These are phyloP conservation scores for Spathaspora passalidarum DNA, from an alignment of 805 yeast species.

Conservation along the genomic window DNA sequence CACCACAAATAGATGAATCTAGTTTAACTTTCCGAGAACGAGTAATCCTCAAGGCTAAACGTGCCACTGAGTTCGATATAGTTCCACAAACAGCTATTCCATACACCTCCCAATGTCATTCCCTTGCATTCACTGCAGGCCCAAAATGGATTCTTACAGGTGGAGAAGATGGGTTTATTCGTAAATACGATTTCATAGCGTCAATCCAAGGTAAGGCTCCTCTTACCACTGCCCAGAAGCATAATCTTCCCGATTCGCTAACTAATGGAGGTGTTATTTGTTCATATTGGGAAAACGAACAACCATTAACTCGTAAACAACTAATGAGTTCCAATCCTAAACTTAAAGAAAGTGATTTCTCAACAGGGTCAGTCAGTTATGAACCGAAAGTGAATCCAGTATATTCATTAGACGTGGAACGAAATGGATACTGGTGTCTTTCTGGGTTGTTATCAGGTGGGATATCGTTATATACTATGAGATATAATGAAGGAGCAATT, in stretches of 20 bases:
- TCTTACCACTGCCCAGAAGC: conserved; percentile 86
- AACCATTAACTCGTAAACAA: conserved; percentile 58
- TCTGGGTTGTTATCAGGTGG: conserved; percentile 86
- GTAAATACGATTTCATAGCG: conserved; percentile 83
- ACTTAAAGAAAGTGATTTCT: conserved; percentile 32
- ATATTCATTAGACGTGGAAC: conserved; percentile 79
- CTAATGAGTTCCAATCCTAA: conserved; percentile 32
- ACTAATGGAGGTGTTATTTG: conserved; percentile 77
- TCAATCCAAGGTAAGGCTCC: conserved; percentile 86
- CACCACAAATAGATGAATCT: neutral
- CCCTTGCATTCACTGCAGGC: conserved; percentile 73
- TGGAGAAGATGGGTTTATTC: conserved; percentile 90
- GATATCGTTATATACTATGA: conserved; percentile 74
- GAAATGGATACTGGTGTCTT: conserved; percentile 78
- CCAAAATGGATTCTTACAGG: conserved; percentile 89
- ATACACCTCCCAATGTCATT: conserved; percentile 72
- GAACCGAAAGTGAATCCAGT: conserved; percentile 79
- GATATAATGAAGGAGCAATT: conserved; percentile 78
- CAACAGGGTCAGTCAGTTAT: conserved; percentile 37
- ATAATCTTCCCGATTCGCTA: conserved; percentile 73
- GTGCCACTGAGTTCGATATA: conserved; percentile 62
- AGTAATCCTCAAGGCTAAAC: conserved; percentile 42
- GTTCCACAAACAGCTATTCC: conserved; percentile 88
- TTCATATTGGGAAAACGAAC: conserved; percentile 96
- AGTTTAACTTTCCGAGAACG: conserved; percentile 19